A percentile compares a stretch with the other conserved stretches of the same genome.
These are phyloP conservation scores for Rosellinia necatrix DNA, from an alignment of 2,329 filamentous ascomycete genomes.

Conservation along the genomic window DNA sequence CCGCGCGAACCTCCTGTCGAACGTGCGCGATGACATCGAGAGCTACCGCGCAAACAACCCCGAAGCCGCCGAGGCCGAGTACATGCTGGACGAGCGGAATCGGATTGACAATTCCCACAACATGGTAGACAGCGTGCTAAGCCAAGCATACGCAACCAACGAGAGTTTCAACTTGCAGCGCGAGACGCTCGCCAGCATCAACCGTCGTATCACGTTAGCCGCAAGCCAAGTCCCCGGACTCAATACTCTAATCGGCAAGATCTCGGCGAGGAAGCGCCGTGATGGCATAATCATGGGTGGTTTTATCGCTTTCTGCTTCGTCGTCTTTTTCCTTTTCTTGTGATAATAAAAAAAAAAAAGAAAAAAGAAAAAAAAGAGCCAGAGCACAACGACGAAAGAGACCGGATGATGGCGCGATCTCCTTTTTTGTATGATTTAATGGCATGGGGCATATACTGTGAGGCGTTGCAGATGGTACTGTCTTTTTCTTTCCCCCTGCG, in stretches of 20 bases:
- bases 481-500: conserved; percentile 5
- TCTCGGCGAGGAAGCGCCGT: conserved; percentile 91
- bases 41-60: conserved; percentile 84
- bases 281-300: conserved; percentile 91
- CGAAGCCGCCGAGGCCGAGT: conserved; percentile 85
- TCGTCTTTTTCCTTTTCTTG: conserved; percentile 81
- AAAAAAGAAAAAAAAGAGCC: too few relatives aligned
- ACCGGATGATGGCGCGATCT: background rate
- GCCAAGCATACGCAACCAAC: conserved; percentile 95
- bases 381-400: background rate
- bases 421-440: conserved; percentile 18
- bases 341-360: too few relatives aligned
- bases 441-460: conserved; percentile 11
- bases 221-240: conserved; percentile 92
- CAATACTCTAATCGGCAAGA: conserved; percentile 88
- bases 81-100: conserved; percentile 90
- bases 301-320: conserved; percentile 90
- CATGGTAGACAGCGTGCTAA: conserved; percentile 87
- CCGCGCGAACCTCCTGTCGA: conserved; percentile 85
- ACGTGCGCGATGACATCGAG: conserved; percentile 89
- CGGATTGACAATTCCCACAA: conserved; percentile 88
- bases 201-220: conserved; percentile 84
- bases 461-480: conserved; percentile 21
- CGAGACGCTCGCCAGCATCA: conserved; percentile 86
- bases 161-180: conserved; percentile 87